Evolutionary conservation across 108 stramenopile species (phyloP).

Genomic region (Skeletonema menzelii): DNA sequence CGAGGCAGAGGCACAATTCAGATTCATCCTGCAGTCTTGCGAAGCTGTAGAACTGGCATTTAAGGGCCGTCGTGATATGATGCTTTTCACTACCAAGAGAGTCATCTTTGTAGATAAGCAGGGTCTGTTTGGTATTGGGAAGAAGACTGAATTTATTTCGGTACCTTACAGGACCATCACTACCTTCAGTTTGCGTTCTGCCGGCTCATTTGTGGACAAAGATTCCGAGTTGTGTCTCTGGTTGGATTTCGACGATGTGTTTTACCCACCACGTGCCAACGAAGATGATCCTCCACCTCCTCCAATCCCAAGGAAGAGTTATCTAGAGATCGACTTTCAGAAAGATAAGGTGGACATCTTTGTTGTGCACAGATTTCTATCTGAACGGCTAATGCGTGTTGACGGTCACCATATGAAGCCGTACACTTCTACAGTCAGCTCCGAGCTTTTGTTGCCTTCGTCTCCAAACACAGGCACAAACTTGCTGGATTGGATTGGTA

Average conservation of each 20-base stretch:
- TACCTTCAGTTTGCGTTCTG: constrained; percentile 50
- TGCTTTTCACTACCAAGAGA: constrained; percentile 60
- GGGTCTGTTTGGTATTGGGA: constrained; percentile 55
- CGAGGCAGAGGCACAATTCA: constrained; percentile 49
- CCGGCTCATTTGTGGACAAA: constrained; percentile 58
- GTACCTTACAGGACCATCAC: constrained; percentile 54
- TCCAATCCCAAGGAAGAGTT: constrained; percentile 47
- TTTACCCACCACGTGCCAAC: constrained; percentile 37
- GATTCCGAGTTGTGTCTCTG: constrained; percentile 61
- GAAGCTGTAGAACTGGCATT: constrained; percentile 72
- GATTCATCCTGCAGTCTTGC: constrained; percentile 48
- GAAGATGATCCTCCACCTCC: constrained; percentile 61
- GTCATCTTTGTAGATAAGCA: constrained; percentile 61
- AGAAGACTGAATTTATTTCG: constrained; percentile 58
- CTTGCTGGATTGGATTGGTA: constrained; percentile 55
- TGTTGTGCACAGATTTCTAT: constrained; percentile 57
- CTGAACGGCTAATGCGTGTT: constrained; percentile 45
- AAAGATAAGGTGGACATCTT: constrained; percentile 68
- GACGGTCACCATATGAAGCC: constrained; percentile 33
- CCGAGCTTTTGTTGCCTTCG: constrained; percentile 26
- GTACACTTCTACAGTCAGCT: constrained; percentile 32
- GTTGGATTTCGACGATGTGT: constrained; percentile 62
- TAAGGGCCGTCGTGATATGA: constrained; percentile 56
- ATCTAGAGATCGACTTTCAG: constrained; percentile 69
- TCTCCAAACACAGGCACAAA: constrained; percentile 37